phyloP scores from a whole-genome alignment of 2,329 filamentous ascomycete genomes.

The Fulvia fulva region DNA sequence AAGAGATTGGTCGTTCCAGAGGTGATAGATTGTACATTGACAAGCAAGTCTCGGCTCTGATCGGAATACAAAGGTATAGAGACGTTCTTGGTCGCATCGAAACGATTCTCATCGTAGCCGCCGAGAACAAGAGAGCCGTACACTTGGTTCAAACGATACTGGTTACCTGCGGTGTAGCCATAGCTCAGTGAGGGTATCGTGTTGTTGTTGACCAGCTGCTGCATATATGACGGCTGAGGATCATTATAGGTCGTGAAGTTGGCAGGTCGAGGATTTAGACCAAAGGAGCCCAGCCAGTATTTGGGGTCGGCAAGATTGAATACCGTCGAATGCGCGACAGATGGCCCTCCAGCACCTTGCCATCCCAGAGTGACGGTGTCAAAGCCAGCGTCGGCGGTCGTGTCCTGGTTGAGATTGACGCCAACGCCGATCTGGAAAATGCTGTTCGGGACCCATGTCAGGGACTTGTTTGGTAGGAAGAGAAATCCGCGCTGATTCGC shows the following conservation, averaged over 20 bases:
- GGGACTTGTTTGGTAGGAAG: conserved; percentile 53
- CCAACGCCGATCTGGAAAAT: conserved; percentile 58
- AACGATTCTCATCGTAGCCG: conserved; percentile 38
- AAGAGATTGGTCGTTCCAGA: conserved; percentile 26
- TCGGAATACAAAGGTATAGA: conserved; percentile 31
- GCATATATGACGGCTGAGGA: conserved; percentile 35
- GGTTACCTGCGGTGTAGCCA: conserved; percentile 38
- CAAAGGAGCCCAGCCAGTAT: conserved; percentile 35
- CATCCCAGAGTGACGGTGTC: conserved; percentile 35
- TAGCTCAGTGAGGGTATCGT: conserved; percentile 35
- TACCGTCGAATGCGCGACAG: conserved; percentile 29
- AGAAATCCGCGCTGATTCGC: conserved; percentile 28
- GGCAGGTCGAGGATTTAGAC: conserved; percentile 33
- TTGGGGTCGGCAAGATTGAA: conserved; percentile 26
- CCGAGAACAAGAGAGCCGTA: conserved; percentile 38
- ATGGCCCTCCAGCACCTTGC: conserved; percentile 31
- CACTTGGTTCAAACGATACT: conserved; percentile 34
- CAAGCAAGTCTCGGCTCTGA: conserved; percentile 32
- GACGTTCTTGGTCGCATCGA: conserved; percentile 33
- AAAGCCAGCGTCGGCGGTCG: conserved; percentile 29
- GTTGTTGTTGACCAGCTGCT: conserved; percentile 30
- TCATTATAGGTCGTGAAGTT: conserved; percentile 35
- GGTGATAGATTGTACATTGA: conserved; percentile 31
- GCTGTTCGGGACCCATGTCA: conserved; percentile 58
- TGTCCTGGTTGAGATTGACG: conserved; percentile 47